A percentile compares a stretch with the other conserved stretches of the same genome.
phyloP scores from a whole-genome alignment of 2,329 filamentous ascomycete species.

The Lachnellula suecica region DNA sequence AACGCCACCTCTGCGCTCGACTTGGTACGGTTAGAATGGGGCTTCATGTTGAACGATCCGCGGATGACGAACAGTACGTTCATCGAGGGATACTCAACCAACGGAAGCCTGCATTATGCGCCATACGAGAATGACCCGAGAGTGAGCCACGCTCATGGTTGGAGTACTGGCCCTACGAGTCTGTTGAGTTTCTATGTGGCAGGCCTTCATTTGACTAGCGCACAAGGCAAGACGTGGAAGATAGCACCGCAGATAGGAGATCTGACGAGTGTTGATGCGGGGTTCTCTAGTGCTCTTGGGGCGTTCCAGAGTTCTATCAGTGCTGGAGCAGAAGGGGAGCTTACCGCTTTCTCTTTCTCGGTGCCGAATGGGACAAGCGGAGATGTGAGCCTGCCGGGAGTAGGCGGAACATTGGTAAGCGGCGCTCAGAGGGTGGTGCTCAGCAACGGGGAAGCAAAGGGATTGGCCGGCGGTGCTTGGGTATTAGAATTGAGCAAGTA shows the following conservation, averaged over 20 bases:
- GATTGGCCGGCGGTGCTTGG: conserved; percentile 7
- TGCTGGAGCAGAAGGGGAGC: background rate
- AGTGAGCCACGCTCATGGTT: conserved; percentile 35
- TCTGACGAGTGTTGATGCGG: conserved; percentile 36
- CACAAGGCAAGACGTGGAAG: conserved; percentile 28
- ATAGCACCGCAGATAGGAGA: conserved; percentile 35
- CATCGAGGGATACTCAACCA: conserved; percentile 35
- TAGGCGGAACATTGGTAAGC: conserved; percentile 2
- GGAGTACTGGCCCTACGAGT: conserved; percentile 32
- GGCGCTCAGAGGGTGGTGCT: background rate
- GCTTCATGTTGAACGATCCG: conserved; percentile 51
- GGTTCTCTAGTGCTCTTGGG: conserved; percentile 33
- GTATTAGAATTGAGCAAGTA: too few species aligned
- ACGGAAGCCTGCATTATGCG: conserved; percentile 35
- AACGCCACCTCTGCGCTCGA: conserved; percentile 47
- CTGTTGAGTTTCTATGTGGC: conserved; percentile 28
- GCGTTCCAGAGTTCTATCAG: background rate
- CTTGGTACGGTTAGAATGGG: conserved; percentile 56
- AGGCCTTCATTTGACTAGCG: conserved; percentile 24
- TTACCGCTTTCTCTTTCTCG: background rate
- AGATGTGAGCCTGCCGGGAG: conserved; percentile 4
- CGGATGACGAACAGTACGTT: conserved; percentile 38
- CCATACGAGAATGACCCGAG: conserved; percentile 34
- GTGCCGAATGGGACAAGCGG: conserved; percentile 3
- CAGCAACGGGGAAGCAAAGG: conserved; percentile 1